Evolutionary conservation across 306 rosid genomes (phyloP).

Genomic region (Sesbania bispinosa): DNA sequence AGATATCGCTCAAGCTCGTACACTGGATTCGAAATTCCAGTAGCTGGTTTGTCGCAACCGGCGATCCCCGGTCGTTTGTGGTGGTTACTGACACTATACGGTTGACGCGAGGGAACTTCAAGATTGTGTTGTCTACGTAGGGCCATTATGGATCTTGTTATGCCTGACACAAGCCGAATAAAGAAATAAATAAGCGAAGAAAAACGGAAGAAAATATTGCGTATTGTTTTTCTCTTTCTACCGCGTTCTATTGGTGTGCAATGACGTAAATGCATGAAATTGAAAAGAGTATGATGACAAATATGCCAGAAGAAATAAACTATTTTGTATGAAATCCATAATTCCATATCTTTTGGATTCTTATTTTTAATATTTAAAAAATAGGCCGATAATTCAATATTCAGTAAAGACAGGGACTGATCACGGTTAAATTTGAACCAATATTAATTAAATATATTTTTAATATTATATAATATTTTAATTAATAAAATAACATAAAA

Average conservation of each 20-base stretch:
- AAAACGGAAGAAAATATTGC: not conserved
- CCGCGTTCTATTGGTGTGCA: slow-evolving; percentile 10
- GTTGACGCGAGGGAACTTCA: slow-evolving; percentile 20
- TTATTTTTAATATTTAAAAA: too few species aligned
- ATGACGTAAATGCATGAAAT: too few species aligned
- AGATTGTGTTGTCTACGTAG: not conserved
- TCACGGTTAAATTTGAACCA: too few species aligned
- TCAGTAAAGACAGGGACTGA: too few species aligned
- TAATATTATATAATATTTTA: too few species aligned
- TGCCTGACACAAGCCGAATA: slow-evolving; percentile 16
- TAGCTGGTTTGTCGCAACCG: slow-evolving; percentile 39
- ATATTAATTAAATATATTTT: too few species aligned
- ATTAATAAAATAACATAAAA: too few species aligned
- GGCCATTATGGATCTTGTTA: slow-evolving; percentile 27
- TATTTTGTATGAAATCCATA: too few species aligned
- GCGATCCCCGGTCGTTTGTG: slow-evolving; percentile 34
- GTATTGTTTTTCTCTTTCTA: not conserved
- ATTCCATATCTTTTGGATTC: too few species aligned
- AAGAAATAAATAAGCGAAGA: not conserved
- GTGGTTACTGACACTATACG: slow-evolving; percentile 34
- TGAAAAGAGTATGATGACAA: too few species aligned
- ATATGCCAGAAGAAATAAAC: too few species aligned
- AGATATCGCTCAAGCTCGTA: not conserved
- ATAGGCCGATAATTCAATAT: too few species aligned
- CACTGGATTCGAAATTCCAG: slow-evolving; percentile 48